Conservation (phyloP, 768 basidiomycete genomes). For the Amanita rimosa region DNA sequence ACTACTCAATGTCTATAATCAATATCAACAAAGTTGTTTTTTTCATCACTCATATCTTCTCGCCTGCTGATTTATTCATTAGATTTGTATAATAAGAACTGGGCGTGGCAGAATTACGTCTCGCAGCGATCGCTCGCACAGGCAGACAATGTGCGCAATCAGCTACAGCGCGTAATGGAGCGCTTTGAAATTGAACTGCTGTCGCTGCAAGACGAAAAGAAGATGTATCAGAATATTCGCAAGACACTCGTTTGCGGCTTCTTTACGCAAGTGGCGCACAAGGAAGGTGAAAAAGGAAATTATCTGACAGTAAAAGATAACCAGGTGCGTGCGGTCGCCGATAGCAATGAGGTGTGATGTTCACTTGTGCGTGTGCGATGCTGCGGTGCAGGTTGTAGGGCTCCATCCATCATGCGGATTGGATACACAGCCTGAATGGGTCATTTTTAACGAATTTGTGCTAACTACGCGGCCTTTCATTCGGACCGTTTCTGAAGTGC, state of each 20-base stretch:
- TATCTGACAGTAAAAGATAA: conserved; percentile 95
- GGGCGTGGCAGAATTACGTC: conserved; percentile 89
- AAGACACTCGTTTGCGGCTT: conserved; percentile 84
- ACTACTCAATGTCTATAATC: conserved; percentile 90
- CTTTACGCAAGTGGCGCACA: conserved; percentile 98
- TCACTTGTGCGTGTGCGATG: conserved; percentile 13
- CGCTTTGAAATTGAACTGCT: conserved; percentile 72
- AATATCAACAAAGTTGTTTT: conserved; percentile 69
- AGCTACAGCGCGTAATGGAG: conserved; percentile 88
- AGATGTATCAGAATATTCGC: conserved; percentile 65
- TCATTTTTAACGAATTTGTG: conserved; percentile 90
- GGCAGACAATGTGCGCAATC: conserved; percentile 88
- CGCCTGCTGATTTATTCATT: neutral
- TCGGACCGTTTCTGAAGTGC: conserved; percentile 81
- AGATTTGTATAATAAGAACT: conserved; percentile 74
- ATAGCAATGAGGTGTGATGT: conserved; percentile 26
- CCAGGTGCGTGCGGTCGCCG: conserved; percentile 70
- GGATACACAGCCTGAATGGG: conserved; percentile 85
- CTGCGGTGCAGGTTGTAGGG: conserved; percentile 40
- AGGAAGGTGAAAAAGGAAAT: conserved; percentile 80
- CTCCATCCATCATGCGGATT: conserved; percentile 88
- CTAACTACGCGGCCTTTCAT: conserved; percentile 84
- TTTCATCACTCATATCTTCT: neutral
- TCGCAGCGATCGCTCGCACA: conserved; percentile 41
- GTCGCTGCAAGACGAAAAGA: conserved; percentile 55